phyloP scores from a whole-genome alignment of 2,329 filamentous ascomycete genomes.

The Dactylonectria macrodidyma region DNA sequence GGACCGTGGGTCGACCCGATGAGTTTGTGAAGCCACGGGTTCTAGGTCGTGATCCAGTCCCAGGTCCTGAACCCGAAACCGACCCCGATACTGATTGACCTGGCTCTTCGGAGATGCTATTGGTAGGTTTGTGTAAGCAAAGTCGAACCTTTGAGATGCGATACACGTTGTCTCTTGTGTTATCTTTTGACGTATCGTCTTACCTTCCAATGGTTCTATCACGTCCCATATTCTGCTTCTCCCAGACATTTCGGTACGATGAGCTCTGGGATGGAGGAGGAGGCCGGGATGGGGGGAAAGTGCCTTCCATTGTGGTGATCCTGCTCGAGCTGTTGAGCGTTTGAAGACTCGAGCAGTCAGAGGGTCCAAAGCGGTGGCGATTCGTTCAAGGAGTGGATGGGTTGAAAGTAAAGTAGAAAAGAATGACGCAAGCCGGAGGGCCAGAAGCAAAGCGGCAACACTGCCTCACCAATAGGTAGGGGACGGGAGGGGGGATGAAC shows the following conservation, averaged over 20 bases:
- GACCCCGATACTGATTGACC: conserved; percentile 36
- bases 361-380: conserved; percentile 7
- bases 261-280: conserved; percentile 32
- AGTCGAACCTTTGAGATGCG: background rate
- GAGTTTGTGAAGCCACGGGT: conserved; percentile 48
- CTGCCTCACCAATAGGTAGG: conserved; percentile 37
- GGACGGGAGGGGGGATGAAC: conserved; percentile 22
- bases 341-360: conserved; percentile 5
- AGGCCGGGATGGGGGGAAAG: conserved; percentile 36
- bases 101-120: conserved; percentile 46
- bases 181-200: background rate
- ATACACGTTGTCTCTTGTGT: background rate
- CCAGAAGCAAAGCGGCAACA: conserved; percentile 30
- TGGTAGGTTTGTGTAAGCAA: conserved; percentile 15
- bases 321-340: too few relatives aligned
- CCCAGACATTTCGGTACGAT: conserved; percentile 40
- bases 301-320: conserved; percentile 42
- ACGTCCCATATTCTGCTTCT: conserved; percentile 40
- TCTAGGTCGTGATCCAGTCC: conserved; percentile 29
- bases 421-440: conserved; percentile 14
- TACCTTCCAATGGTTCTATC: conserved; percentile 47
- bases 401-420: conserved; percentile 15
- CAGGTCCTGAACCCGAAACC: conserved; percentile 19
- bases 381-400: conserved; percentile 22
- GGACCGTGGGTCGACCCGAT: conserved; percentile 45